These are phyloP conservation scores for Aegilops sharonensis DNA, from an alignment of 176 grass and related monocot genomes.

Conservation along the genomic window DNA sequence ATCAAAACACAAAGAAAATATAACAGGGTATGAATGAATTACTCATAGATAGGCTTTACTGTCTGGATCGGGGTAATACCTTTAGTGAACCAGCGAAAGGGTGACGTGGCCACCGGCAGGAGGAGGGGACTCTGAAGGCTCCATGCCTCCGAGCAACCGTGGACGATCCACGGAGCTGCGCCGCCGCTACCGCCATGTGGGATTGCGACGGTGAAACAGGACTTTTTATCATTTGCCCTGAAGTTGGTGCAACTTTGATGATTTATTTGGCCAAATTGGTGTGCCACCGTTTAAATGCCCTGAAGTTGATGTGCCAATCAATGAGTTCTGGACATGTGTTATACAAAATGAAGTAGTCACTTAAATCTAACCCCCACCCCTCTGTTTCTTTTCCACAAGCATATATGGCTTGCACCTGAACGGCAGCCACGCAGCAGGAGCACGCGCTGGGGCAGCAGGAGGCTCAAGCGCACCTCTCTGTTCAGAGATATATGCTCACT, in stretches of 20 bases:
- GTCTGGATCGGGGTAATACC: slow-evolving; percentile 18
- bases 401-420: neutral
- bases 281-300: neutral
- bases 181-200: slow-evolving; percentile 38
- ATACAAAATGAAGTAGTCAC: neutral
- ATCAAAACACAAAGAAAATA: neutral
- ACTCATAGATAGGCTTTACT: neutral
- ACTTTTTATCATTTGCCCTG: neutral
- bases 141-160: neutral
- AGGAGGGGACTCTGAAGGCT: neutral
- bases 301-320: neutral
- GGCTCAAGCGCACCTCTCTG: neutral
- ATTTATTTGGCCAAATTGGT: neutral
- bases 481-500: neutral
- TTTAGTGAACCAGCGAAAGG: neutral
- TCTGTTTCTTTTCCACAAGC: neutral
- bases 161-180: slow-evolving; percentile 40
- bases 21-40: neutral
- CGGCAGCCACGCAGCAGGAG: neutral
- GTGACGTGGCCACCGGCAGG: neutral
- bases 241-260: neutral
- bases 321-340: neutral
- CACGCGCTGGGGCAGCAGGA: neutral
- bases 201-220: neutral
- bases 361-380: neutral